phyloP scores from a whole-genome alignment of 768 basidiomycete genomes.

The Psilocybe tampanensis region DNA sequence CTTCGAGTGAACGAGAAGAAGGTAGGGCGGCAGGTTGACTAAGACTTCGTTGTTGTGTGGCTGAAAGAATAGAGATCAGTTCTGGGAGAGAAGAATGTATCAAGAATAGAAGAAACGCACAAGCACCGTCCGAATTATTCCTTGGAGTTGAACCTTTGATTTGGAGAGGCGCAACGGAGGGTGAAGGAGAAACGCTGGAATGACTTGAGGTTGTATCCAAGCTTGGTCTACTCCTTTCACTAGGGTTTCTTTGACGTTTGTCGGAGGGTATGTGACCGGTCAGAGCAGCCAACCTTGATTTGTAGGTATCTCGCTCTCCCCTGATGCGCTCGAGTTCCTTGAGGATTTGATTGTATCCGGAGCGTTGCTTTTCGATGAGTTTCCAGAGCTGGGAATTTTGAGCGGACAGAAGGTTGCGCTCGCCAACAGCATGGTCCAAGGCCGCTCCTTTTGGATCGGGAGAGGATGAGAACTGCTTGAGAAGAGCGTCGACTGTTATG shows the following conservation, averaged over 20 bases:
- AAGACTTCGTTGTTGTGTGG: slow-evolving; percentile 25
- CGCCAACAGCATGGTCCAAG: slow-evolving; percentile 74
- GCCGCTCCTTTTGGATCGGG: slow-evolving; percentile 64
- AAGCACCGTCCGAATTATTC: slow-evolving; percentile 41
- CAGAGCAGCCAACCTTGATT: slow-evolving; percentile 41
- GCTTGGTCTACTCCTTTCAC: slow-evolving; percentile 31
- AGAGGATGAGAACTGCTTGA: slow-evolving; percentile 53
- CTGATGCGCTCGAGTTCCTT: slow-evolving; percentile 88
- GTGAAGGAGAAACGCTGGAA: slow-evolving; percentile 12
- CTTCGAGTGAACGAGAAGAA: slow-evolving; percentile 44
- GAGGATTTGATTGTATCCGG: slow-evolving; percentile 76
- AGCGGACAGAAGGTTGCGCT: slow-evolving; percentile 76
- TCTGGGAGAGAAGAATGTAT: neutral
- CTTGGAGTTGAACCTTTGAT: slow-evolving; percentile 27
- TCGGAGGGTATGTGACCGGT: slow-evolving; percentile 23
- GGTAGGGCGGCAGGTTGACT: slow-evolving; percentile 33
- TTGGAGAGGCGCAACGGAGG: slow-evolving; percentile 12
- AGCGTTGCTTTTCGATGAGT: slow-evolving; percentile 88
- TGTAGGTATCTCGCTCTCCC: slow-evolving; percentile 75
- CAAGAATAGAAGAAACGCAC: slow-evolving; percentile 26
- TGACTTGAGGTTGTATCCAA: slow-evolving; percentile 25
- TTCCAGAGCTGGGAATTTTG: slow-evolving; percentile 96
- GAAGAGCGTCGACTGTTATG: slow-evolving; percentile 54
- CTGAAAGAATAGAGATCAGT: slow-evolving; percentile 22
- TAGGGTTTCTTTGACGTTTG: slow-evolving; percentile 29